Conservation (phyloP, 2,329 filamentous ascomycete genomes). For the Neonectria punicea region DNA sequence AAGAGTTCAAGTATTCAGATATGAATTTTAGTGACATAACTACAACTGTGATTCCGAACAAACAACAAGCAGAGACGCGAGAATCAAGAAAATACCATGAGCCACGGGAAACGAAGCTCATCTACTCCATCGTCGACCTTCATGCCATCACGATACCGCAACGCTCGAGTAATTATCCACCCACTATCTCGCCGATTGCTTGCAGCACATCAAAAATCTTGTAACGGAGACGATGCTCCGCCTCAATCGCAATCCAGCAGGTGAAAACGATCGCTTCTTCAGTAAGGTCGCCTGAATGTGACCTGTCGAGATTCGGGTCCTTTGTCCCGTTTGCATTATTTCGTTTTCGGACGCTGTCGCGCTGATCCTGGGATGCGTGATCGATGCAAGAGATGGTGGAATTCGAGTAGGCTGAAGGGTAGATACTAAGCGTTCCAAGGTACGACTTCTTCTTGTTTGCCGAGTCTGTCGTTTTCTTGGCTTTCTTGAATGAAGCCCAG, state of each 20-base stretch:
- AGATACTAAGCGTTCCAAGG: slow-evolving; percentile 13
- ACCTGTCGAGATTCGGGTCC: not conserved
- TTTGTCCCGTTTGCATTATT: not conserved
- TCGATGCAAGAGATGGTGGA: not conserved
- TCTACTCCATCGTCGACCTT: no score
- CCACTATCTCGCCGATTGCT: slow-evolving; percentile 12
- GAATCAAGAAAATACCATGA: not conserved
- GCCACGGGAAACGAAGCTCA: no score
- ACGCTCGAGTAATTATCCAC: not conserved
- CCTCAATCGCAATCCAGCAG: slow-evolving; percentile 21
- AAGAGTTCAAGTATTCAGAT: no score
- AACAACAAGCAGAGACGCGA: not conserved
- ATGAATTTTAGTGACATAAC: no score
- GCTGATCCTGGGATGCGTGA: not conserved
- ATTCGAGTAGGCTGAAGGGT: not conserved
- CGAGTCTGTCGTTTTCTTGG: not conserved
- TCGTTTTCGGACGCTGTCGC: not conserved
- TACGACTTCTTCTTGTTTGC: slow-evolving; percentile 17
- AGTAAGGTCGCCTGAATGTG: slow-evolving; percentile 9
- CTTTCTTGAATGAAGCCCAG: slow-evolving; percentile 15
- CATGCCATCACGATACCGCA: no score
- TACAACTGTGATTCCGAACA: no score
- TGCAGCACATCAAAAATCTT: slow-evolving; percentile 22
- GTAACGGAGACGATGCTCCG: slow-evolving; percentile 21
- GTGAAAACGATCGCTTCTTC: slow-evolving; percentile 24